Evolutionary conservation across 257 asterid species (phyloP).

Genomic region (Primulina tabacum): DNA sequence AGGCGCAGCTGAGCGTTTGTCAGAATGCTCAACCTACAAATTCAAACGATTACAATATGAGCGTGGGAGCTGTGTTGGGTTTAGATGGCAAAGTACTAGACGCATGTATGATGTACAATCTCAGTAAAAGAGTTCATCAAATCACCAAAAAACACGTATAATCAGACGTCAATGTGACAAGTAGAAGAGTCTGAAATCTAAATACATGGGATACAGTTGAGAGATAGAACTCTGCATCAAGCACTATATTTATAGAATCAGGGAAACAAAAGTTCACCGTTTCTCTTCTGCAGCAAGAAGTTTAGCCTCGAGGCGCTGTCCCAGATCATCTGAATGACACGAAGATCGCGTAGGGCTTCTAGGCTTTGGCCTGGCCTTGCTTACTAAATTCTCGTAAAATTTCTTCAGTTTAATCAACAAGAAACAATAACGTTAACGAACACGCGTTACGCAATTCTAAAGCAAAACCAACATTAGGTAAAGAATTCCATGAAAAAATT

Average conservation of each 20-base stretch:
- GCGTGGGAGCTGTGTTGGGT: not conserved
- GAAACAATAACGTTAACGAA: not conserved
- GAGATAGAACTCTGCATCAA: not conserved
- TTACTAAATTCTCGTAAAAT: conserved; percentile 74
- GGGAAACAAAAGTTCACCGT: conserved; percentile 40
- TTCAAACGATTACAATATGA: conserved; percentile 16
- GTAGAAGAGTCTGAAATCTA: not conserved
- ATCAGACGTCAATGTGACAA: too few species aligned
- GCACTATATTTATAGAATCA: not conserved
- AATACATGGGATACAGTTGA: not conserved
- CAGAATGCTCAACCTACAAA: conserved; percentile 67
- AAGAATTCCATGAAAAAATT: too few species aligned
- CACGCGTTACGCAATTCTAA: not conserved
- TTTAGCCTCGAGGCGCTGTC: conserved; percentile 96
- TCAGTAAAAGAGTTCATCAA: not conserved
- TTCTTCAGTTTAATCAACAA: conserved; percentile 49
- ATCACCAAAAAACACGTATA: conserved; percentile 5
- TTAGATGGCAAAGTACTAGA: not conserved
- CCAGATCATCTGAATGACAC: conserved; percentile 70
- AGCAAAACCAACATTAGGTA: not conserved
- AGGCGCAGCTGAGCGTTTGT: conserved; percentile 78
- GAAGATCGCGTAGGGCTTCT: conserved; percentile 76
- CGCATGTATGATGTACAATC: not conserved
- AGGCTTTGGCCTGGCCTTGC: conserved; percentile 86
- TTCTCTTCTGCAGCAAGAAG: conserved; percentile 95